A percentile compares a stretch with the other conserved stretches of the same genome.
phyloP scores from a whole-genome alignment of 345 rosid genomes.

The Carallia brachiata region DNA sequence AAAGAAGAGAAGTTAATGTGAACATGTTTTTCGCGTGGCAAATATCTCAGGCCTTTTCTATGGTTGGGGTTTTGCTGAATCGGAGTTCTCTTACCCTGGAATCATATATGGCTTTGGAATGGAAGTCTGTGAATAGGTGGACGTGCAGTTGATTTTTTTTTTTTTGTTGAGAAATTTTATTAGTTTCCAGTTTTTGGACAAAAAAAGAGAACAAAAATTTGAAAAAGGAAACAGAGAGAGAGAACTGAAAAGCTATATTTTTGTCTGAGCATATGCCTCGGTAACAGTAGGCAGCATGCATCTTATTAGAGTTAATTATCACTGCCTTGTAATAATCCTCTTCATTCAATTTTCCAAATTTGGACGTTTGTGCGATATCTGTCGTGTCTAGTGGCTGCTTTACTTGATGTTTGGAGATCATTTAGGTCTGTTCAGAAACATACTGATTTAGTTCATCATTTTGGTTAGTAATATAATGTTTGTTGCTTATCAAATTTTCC shows the following conservation, averaged over 20 bases:
- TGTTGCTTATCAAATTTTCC: no score
- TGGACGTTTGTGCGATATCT: no score
- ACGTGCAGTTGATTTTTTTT: background rate
- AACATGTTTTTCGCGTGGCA: conserved; percentile 7
- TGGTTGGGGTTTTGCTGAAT: background rate
- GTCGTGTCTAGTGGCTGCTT: no score
- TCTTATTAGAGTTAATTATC: background rate
- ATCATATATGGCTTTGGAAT: conserved; percentile 9
- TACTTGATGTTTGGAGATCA: no score
- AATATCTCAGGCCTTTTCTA: conserved; percentile 2
- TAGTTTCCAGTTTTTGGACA: background rate
- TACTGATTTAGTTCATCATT: background rate
- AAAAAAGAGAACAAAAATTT: background rate
- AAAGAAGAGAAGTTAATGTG: background rate
- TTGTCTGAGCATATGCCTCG: background rate
- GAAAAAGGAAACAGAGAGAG: background rate
- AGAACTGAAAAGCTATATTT: background rate
- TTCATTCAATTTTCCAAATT: background rate
- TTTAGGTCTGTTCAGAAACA: background rate
- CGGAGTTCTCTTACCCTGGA: background rate
- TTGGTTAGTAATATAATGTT: no score
- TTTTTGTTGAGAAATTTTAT: background rate
- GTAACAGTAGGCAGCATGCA: no score
- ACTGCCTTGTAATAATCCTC: background rate
- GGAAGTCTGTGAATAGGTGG: conserved; percentile 24